Percentiles rank a stretch among this genome's conserved stretches.
phyloP scores from a whole-genome alignment of 1,284 basidiomycete species.

The Anthracocystis setariae region DNA sequence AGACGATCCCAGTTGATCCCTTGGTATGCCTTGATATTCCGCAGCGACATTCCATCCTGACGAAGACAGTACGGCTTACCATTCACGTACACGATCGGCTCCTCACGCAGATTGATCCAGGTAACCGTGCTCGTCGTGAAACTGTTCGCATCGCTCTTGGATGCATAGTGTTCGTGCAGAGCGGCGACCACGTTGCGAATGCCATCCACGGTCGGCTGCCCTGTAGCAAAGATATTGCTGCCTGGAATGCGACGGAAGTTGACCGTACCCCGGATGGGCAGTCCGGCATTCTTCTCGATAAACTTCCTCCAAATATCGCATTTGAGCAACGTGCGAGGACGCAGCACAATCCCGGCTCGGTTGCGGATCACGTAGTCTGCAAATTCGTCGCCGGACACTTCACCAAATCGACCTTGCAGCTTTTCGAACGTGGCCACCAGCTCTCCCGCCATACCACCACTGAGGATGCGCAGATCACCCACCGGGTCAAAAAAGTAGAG shows the following conservation, averaged over 20 bases:
- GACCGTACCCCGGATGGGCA: slow-evolving; percentile 81
- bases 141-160: slow-evolving; percentile 21
- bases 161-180: slow-evolving; percentile 50
- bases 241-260: slow-evolving; percentile 89
- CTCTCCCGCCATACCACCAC: slow-evolving; percentile 49
- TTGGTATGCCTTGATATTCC: slow-evolving; percentile 64
- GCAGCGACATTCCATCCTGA: slow-evolving; percentile 62
- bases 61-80: slow-evolving; percentile 73
- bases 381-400: slow-evolving; percentile 65
- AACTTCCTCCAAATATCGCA: slow-evolving; percentile 66
- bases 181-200: slow-evolving; percentile 81
- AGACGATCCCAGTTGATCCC: slow-evolving; percentile 65
- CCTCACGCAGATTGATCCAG: slow-evolving; percentile 89
- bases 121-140: slow-evolving; percentile 71
- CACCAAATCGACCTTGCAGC: slow-evolving; percentile 44
- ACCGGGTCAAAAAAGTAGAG: slow-evolving; percentile 67
- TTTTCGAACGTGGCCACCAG: slow-evolving; percentile 49
- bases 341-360: slow-evolving; percentile 63
- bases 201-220: slow-evolving; percentile 91
- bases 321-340: slow-evolving; percentile 64
- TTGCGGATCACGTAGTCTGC: slow-evolving; percentile 66
- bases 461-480: slow-evolving; percentile 58
- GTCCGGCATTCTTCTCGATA: slow-evolving; percentile 44
- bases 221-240: slow-evolving; percentile 75
- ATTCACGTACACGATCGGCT: slow-evolving; percentile 94